A percentile compares a stretch with the other conserved stretches of the same genome.
Conservation (phyloP, 2,329 filamentous ascomycete genomes). For the Cercospora sp. region DNA sequence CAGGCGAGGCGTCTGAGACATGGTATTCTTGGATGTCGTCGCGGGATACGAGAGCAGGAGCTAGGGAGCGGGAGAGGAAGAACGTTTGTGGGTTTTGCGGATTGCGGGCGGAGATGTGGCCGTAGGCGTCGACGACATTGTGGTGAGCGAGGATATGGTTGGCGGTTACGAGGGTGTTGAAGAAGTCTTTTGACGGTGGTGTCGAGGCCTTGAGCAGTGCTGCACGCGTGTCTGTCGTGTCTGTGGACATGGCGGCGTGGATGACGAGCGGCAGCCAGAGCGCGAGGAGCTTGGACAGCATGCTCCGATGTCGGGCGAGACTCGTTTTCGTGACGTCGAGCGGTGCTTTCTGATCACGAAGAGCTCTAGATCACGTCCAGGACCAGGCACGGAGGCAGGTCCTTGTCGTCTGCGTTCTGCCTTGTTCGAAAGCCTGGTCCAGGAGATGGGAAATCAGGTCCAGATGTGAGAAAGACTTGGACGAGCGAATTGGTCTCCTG, state of each 20-base stretch:
- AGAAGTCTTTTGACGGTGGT: slow-evolving; percentile 32
- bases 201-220: slow-evolving; percentile 36
- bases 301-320: not conserved
- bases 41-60: slow-evolving; percentile 46
- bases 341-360: not conserved
- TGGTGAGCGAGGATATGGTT: slow-evolving; percentile 41
- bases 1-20: slow-evolving; percentile 42
- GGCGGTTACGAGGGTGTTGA: slow-evolving; percentile 40
- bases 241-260: not conserved
- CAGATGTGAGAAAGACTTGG: not conserved
- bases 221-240: slow-evolving; percentile 8
- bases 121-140: slow-evolving; percentile 38
- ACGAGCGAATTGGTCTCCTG: not conserved
- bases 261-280: not conserved
- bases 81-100: slow-evolving; percentile 43
- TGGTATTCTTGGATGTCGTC: slow-evolving; percentile 49
- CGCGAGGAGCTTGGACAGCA: not conserved
- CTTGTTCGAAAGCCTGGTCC: not conserved
- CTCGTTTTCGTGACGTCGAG: not conserved
- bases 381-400: not conserved
- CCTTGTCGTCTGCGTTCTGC: not conserved
- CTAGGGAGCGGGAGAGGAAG: slow-evolving; percentile 48
- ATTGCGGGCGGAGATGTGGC: slow-evolving; percentile 41
- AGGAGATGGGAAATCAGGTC: not conserved
- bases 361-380: not conserved